Conservation (phyloP, 1,284 basidiomycete species). For the Apiotrichum domesticum region DNA sequence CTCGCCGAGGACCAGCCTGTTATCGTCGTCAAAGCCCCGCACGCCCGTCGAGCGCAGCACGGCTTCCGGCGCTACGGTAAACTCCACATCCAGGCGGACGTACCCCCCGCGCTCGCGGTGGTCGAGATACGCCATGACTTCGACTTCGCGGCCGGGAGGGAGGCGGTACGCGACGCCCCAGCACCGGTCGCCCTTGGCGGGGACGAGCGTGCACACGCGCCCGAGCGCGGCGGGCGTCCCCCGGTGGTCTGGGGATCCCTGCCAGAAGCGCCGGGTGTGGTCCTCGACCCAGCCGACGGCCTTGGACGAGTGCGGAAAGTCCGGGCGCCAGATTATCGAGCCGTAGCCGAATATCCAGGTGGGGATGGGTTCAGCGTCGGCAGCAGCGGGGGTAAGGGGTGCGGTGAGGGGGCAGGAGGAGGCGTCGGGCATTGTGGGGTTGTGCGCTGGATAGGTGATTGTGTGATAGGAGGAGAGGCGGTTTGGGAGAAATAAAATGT, state of each 20-base stretch:
- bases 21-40: not conserved
- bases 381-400: not conserved
- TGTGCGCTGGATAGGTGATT: not conserved
- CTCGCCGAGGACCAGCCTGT: not conserved
- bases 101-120: constrained; percentile 19
- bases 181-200: constrained; percentile 7
- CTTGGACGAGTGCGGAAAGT: constrained; percentile 12
- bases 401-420: not conserved
- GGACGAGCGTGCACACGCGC: constrained; percentile 42
- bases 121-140: constrained; percentile 18
- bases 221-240: constrained; percentile 40
- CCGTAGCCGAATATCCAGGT: constrained; percentile 17
- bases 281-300: constrained; percentile 50
- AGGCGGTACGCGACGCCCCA: constrained; percentile 17
- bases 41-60: not conserved
- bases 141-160: constrained; percentile 7
- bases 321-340: constrained; percentile 18
- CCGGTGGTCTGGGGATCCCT: constrained; percentile 44
- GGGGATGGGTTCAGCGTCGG: not conserved
- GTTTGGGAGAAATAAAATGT: too few species aligned
- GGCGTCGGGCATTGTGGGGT: not conserved
- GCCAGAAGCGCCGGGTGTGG: constrained; percentile 43
- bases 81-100: constrained; percentile 12
- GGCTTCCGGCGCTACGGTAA: not conserved
- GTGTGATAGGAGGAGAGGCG: too few species aligned